Conservation (phyloP, 768 basidiomycete species). For the Tylopilus cervinicoccineus region DNA sequence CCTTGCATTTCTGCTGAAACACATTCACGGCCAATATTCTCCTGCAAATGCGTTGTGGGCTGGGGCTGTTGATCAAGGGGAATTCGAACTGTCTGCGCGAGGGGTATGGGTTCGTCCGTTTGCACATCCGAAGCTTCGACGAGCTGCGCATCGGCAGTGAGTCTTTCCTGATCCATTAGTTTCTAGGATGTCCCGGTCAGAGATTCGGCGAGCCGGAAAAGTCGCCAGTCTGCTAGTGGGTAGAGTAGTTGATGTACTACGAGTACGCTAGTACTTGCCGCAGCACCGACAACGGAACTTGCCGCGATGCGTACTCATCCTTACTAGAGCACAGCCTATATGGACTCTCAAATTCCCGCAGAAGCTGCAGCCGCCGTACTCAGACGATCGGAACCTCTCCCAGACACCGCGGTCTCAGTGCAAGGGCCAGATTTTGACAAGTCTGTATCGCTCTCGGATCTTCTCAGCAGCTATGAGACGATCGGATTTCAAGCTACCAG, state of each 20-base stretch:
- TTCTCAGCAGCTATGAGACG: slow-evolving; percentile 77
- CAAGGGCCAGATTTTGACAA: slow-evolving; percentile 85
- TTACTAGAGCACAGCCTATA: neutral
- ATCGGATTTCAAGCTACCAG: slow-evolving; percentile 99
- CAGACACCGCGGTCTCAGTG: slow-evolving; percentile 63
- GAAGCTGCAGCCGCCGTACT: slow-evolving; percentile 74
- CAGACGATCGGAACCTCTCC: slow-evolving; percentile 68
- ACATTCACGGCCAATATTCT: neutral
- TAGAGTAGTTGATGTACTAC: neutral
- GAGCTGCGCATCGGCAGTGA: slow-evolving; percentile 2
- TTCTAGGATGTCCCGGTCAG: neutral
- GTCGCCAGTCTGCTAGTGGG: neutral
- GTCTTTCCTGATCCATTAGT: slow-evolving; percentile 19
- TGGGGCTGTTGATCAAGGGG: slow-evolving; percentile 6
- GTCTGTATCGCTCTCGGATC: slow-evolving; percentile 56
- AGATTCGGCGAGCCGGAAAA: neutral
- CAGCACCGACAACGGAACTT: slow-evolving; percentile 22
- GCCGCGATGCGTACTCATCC: slow-evolving; percentile 13
- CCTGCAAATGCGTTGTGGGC: neutral
- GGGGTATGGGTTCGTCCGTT: slow-evolving; percentile 5
- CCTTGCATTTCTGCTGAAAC: neutral
- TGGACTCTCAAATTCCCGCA: slow-evolving; percentile 40
- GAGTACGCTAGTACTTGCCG: neutral
- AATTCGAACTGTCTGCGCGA: slow-evolving; percentile 5
- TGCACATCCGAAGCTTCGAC: slow-evolving; percentile 3